These are phyloP conservation scores for Psilocybe mexicana DNA, from an alignment of 1,284 basidiomycete genomes.

Conservation along the genomic window DNA sequence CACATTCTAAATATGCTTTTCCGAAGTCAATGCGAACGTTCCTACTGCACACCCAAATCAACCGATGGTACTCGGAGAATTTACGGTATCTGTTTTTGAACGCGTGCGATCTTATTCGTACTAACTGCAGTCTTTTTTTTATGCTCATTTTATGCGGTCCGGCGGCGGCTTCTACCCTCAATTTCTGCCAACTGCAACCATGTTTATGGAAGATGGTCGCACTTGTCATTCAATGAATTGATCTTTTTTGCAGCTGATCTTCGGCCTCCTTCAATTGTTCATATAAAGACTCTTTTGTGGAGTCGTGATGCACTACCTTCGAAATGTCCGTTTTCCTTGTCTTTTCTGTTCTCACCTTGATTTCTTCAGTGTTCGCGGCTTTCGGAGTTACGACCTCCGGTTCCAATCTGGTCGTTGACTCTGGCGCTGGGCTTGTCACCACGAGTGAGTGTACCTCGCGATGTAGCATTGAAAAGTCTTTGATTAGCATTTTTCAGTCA, in stretches of 20 bases:
- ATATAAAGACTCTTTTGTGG: not conserved
- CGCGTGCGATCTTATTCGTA: too few species aligned
- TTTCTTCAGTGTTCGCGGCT: conserved; percentile 39
- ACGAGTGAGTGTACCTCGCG: conserved; percentile 35
- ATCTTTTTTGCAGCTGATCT: not conserved
- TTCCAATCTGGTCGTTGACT: conserved; percentile 42
- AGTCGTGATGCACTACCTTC: not conserved
- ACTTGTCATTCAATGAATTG: not conserved
- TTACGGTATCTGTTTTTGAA: too few species aligned
- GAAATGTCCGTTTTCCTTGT: not conserved
- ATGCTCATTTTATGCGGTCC: too few species aligned
- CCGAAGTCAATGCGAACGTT: not conserved
- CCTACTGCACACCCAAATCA: not conserved
- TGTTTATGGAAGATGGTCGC: not conserved
- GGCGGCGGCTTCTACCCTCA: too few species aligned
- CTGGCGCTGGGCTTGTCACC: conserved; percentile 45
- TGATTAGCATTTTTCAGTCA: conserved; percentile 29
- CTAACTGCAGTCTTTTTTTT: too few species aligned
- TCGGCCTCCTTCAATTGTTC: not conserved
- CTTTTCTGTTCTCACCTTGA: conserved; percentile 8
- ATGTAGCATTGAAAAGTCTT: not conserved
- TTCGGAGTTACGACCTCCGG: conserved; percentile 47
- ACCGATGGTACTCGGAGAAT: not conserved
- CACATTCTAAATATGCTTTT: not conserved
- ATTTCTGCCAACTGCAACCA: not conserved